Evolutionary conservation across 2,329 filamentous ascomycete species (phyloP).

Genomic region (Ophioceras dolichostomum): DNA sequence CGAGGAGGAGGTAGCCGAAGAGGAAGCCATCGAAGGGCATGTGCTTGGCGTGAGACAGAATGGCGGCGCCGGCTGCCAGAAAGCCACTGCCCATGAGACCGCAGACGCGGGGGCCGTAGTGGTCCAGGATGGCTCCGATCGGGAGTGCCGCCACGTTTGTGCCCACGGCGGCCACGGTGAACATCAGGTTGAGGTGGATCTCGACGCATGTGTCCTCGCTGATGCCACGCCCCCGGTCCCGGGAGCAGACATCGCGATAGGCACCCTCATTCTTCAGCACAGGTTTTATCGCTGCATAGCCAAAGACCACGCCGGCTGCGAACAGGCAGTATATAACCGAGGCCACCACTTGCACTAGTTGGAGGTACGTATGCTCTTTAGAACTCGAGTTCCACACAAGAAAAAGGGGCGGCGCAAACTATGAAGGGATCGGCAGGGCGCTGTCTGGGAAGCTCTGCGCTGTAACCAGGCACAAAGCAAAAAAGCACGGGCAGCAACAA

Average conservation of each 20-base stretch:
- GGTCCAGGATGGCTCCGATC: conserved; percentile 74
- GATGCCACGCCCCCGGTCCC: conserved; percentile 9
- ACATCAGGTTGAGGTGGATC: conserved; percentile 75
- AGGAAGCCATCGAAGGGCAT: conserved; percentile 65
- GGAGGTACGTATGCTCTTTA: not conserved
- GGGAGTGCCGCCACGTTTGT: conserved; percentile 82
- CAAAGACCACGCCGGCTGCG: conserved; percentile 70
- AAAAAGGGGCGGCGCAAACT: too few relatives aligned
- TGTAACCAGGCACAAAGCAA: too few relatives aligned
- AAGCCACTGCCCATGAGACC: conserved; percentile 59
- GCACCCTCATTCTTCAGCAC: conserved; percentile 63
- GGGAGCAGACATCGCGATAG: conserved; percentile 49
- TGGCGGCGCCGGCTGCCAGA: conserved; percentile 54
- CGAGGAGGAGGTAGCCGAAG: conserved; percentile 62
- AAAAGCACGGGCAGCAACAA: too few relatives aligned
- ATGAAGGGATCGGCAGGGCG: too few relatives aligned
- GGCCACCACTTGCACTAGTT: conserved; percentile 22
- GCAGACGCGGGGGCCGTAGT: conserved; percentile 66
- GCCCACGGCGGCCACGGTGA: conserved; percentile 76
- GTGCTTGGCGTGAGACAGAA: conserved; percentile 56
- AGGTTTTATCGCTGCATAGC: conserved; percentile 75
- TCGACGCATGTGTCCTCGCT: conserved; percentile 34
- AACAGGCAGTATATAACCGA: conserved; percentile 33
- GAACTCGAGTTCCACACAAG: not conserved
- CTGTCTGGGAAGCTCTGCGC: too few relatives aligned